phyloP scores from a whole-genome alignment of 2,329 filamentous ascomycete species.

The Talaromyces marneffei region DNA sequence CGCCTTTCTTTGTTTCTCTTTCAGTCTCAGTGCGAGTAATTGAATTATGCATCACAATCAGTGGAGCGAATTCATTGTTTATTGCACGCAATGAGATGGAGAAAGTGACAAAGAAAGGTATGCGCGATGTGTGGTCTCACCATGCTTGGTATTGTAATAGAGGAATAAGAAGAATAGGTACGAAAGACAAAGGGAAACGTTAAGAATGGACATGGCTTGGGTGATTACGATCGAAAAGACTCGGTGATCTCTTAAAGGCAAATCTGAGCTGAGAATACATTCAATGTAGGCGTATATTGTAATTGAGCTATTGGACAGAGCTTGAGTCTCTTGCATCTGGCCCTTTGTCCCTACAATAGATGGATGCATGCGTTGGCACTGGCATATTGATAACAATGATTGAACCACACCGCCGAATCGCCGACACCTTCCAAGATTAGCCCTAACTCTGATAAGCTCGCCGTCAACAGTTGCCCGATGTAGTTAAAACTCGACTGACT shows the following conservation, averaged over 20 bases:
- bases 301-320: not conserved
- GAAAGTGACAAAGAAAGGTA: not conserved
- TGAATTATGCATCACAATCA: conserved; percentile 6
- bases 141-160: not conserved
- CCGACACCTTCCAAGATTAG: not conserved
- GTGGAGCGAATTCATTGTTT: conserved; percentile 9
- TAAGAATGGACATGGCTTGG: not conserved
- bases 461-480: not conserved
- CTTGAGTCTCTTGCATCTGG: not conserved
- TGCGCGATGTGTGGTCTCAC: not conserved
- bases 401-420: not conserved
- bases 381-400: not conserved
- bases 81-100: not conserved
- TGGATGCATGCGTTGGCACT: not conserved
- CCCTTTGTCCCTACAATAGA: not conserved
- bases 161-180: not conserved
- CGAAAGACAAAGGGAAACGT: not conserved
- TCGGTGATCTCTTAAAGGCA: conserved; percentile 28
- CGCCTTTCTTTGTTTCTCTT: not conserved
- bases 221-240: not conserved
- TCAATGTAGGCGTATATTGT: not conserved
- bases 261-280: conserved; percentile 28
- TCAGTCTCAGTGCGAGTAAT: not conserved
- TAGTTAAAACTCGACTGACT: not conserved
- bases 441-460: not conserved